Base-by-base conservation (phyloP, 176 grass and related monocot species). In the Zea luxurians region DNA sequence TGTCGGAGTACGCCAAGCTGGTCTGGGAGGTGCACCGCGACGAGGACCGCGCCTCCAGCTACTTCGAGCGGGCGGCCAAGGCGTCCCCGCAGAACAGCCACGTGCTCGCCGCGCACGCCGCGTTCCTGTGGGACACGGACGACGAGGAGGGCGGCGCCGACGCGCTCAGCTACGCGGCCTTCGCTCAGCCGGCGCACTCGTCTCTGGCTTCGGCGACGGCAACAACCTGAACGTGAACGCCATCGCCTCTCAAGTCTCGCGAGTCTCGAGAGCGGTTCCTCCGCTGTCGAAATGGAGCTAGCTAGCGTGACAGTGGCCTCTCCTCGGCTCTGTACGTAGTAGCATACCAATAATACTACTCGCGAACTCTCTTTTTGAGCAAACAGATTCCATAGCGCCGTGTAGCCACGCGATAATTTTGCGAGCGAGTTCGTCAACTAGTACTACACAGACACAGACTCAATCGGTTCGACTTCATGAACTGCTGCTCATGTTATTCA, bases 1-100 rank as follows among this genome's bases (percentile, higher is more conserved):
- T 98, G 38, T 92, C 96, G 2, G 88, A 98, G 58, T 98, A 98
- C 75, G 92, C 96, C 83, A 92, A 88, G 84, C 73, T 99, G 35
- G 71, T 99, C 4, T 99, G 96, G 96, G 88, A 93, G 74, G 77
- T 89, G 70, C 92, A 95, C 80, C 37, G 64, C 16, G 96, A 99
- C 54, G 86, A 88, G 48, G 96, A 99, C 70, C 92, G 96, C 74
- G 92, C 96, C 2, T 74, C 78, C 70, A 71, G 81, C 81, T 99
- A 99, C 80, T 99, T 95, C 71, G 59, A 99, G 45, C 88, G 77
- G 71, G 89, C 92, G 2, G 86, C 84, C 45, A 80, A 64, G 68
- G 94, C 94, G 7, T 61, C 86, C 34, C 91, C 91, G 36, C 47
- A 86, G 36, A 73, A 93, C 82, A 97, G 88, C 87, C 79, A 89